These are phyloP conservation scores for Lepidium didymum DNA, from an alignment of 345 rosid genomes.

Conservation along the genomic window DNA sequence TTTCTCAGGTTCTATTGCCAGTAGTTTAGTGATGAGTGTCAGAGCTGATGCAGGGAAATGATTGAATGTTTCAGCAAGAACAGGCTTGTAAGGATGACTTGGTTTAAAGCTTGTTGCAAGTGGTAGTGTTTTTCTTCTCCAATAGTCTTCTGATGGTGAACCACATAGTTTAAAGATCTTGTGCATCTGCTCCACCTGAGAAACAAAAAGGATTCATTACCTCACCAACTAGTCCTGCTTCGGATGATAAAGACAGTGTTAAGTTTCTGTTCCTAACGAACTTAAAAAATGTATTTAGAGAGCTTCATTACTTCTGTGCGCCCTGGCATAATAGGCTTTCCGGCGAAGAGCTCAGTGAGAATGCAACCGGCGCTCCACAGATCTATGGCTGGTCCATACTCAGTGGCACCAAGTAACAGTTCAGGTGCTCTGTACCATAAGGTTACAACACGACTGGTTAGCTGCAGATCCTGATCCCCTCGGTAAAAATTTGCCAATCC, in stretches of 20 bases:
- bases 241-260: neutral
- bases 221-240: neutral
- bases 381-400: slow-evolving; percentile 81
- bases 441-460: slow-evolving; percentile 82
- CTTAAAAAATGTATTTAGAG: neutral
- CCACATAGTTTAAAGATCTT: slow-evolving; percentile 87
- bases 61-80: slow-evolving; percentile 52
- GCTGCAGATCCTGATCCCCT: slow-evolving; percentile 45
- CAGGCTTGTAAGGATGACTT: slow-evolving; percentile 59
- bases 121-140: slow-evolving; percentile 63
- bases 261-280: neutral
- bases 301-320: slow-evolving; percentile 58
- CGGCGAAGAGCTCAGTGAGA: slow-evolving; percentile 67
- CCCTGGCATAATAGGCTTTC: slow-evolving; percentile 85
- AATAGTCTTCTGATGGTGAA: slow-evolving; percentile 72
- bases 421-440: slow-evolving; percentile 96
- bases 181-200: slow-evolving; percentile 87
- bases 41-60: slow-evolving; percentile 56
- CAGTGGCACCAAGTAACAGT: slow-evolving; percentile 63
- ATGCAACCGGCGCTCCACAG: slow-evolving; percentile 91
- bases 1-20: slow-evolving; percentile 56
- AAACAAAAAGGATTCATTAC: neutral
- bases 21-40: slow-evolving; percentile 47
- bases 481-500: slow-evolving; percentile 63
- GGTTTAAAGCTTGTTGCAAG: slow-evolving; percentile 59